A percentile compares a stretch with the other conserved stretches of the same genome.
Conservation (phyloP, 805 yeast species). For the Nakazawaea populi region DNA sequence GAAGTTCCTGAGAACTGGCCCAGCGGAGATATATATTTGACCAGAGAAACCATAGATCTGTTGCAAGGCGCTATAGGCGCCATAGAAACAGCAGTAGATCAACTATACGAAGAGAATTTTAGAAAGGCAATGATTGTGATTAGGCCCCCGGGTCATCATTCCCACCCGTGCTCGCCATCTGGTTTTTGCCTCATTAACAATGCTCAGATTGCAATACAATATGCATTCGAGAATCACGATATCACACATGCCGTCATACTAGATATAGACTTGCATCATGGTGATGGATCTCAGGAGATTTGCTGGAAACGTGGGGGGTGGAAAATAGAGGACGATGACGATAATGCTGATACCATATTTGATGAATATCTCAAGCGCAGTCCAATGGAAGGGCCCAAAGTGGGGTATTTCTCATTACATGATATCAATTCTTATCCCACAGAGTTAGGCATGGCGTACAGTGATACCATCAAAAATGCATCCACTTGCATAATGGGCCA, state of each 20-base stretch:
- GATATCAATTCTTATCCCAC: constrained; percentile 86
- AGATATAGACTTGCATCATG: constrained; percentile 84
- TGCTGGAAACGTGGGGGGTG: constrained; percentile 76
- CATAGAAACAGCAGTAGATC: constrained; percentile 64
- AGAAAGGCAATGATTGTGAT: constrained; percentile 59
- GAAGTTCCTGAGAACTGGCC: constrained; percentile 84
- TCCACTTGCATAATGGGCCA: constrained; percentile 76
- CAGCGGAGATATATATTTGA: constrained; percentile 73
- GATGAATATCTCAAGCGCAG: constrained; percentile 44
- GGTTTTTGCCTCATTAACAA: constrained; percentile 81
- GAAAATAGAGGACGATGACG: constrained; percentile 40
- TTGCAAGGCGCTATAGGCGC: constrained; percentile 76
- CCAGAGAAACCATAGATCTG: constrained; percentile 61
- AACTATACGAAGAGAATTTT: constrained; percentile 30
- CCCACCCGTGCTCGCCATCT: constrained; percentile 76
- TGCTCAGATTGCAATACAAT: constrained; percentile 76
- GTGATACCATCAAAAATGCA: constrained; percentile 66
- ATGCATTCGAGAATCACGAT: constrained; percentile 55
- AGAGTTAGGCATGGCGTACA: constrained; percentile 69
- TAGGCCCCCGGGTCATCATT: constrained; percentile 86
- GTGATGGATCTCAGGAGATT: constrained; percentile 85
- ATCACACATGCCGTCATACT: constrained; percentile 78
- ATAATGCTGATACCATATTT: constrained; percentile 26
- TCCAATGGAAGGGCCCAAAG: constrained; percentile 44
- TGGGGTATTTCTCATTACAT: constrained; percentile 80